A percentile compares a stretch with the other conserved stretches of the same genome.
Conservation (phyloP, 2,329 filamentous ascomycete genomes). For the Arthrinium puccinioides region DNA sequence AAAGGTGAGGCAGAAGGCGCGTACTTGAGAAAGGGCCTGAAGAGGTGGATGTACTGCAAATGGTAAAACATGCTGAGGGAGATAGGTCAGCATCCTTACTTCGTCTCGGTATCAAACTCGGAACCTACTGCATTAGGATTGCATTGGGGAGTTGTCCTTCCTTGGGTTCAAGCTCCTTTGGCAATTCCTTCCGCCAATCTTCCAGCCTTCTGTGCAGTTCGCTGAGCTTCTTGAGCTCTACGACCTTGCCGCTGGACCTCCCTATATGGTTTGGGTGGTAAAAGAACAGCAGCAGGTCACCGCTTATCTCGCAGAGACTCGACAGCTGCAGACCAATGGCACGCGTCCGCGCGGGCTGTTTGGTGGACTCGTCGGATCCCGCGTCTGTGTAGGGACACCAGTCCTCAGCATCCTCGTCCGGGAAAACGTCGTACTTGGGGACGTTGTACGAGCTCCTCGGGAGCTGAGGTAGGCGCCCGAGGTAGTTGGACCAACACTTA, state of each 20-base stretch:
- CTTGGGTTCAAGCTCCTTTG: constrained; percentile 79
- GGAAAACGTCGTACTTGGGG: constrained; percentile 85
- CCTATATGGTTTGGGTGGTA: constrained; percentile 72
- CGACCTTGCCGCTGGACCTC: constrained; percentile 62
- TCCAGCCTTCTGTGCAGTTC: constrained; percentile 87
- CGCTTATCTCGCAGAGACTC: constrained; percentile 85
- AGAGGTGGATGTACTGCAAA: constrained; percentile 89
- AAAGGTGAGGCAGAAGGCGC: constrained; percentile 73
- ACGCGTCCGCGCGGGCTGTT: constrained; percentile 76
- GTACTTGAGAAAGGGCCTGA: constrained; percentile 92
- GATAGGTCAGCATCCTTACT: constrained; percentile 12
- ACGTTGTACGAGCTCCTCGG: constrained; percentile 73
- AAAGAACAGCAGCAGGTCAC: constrained; percentile 81
- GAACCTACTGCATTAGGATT: constrained; percentile 73
- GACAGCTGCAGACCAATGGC: constrained; percentile 77
- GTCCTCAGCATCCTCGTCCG: constrained; percentile 72
- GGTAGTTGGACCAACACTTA: constrained; percentile 97
- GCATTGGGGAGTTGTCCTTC: constrained; percentile 86
- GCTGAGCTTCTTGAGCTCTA: constrained; percentile 85
- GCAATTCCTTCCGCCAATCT: constrained; percentile 78
- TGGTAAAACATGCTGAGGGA: constrained; percentile 96
- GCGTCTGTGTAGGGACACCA: constrained; percentile 89
- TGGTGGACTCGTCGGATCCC: constrained; percentile 64
- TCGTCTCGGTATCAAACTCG: too few relatives aligned
- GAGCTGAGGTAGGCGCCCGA: constrained; percentile 84